Conservation (phyloP, 805 yeast species). For the Schwanniomyces yamadae region DNA sequence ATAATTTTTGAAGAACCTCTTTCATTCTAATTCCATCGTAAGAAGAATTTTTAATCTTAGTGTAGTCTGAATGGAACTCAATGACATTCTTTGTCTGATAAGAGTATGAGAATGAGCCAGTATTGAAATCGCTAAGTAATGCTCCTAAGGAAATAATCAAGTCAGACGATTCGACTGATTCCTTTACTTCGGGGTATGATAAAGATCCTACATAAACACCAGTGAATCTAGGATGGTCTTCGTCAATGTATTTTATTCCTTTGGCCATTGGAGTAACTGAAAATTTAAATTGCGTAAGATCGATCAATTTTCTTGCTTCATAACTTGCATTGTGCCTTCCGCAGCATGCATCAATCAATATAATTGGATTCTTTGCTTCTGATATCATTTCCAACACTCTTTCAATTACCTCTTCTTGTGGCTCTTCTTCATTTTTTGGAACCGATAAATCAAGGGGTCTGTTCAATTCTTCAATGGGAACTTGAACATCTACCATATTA, state of each 20-base stretch:
- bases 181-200: slow-evolving; percentile 22
- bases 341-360: slow-evolving; percentile 21
- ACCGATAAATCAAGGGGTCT: slow-evolving; percentile 28
- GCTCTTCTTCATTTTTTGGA: slow-evolving; percentile 28
- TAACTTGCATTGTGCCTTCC: slow-evolving; percentile 17
- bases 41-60: slow-evolving; percentile 16
- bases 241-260: slow-evolving; percentile 18
- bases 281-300: slow-evolving; percentile 16
- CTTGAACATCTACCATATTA: slow-evolving; percentile 34
- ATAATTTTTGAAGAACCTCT: slow-evolving; percentile 12
- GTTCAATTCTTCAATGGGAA: slow-evolving; percentile 27
- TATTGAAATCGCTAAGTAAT: slow-evolving; percentile 21
- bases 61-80: slow-evolving; percentile 23
- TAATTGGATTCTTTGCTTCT: slow-evolving; percentile 17
- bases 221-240: slow-evolving; percentile 16
- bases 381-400: slow-evolving; percentile 22
- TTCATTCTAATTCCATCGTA: slow-evolving; percentile 21
- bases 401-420: slow-evolving; percentile 31
- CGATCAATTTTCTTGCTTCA: slow-evolving; percentile 18
- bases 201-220: slow-evolving; percentile 25
- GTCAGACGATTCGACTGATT: slow-evolving; percentile 19
- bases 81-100: slow-evolving; percentile 19
- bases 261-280: slow-evolving; percentile 25
- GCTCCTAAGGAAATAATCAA: slow-evolving; percentile 23
- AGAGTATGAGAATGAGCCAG: slow-evolving; percentile 22